Evolutionary conservation across 2,329 filamentous ascomycete species (phyloP).

Genomic region (Remersonia thermophila): DNA sequence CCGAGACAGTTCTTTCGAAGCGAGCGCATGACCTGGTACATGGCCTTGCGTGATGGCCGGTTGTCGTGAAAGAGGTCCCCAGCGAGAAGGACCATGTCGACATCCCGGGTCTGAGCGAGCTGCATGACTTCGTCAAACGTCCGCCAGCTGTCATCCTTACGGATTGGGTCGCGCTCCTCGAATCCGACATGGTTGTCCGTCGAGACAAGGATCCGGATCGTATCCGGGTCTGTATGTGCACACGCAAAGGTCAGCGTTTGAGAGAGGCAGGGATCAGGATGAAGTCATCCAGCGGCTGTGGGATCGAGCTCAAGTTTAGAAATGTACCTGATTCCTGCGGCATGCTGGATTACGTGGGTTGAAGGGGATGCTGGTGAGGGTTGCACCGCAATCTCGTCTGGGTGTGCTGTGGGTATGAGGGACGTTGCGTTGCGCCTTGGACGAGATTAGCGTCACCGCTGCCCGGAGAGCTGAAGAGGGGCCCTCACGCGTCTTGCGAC

Average conservation of each 20-base stretch:
- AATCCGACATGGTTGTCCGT: conserved; percentile 98
- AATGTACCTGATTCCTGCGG: too few species aligned
- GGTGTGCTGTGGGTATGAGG: too few species aligned
- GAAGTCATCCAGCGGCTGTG: too few species aligned
- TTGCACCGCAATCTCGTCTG: too few species aligned
- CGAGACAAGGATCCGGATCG: conserved; percentile 84
- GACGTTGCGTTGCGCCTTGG: too few species aligned
- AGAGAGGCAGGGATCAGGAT: too few species aligned
- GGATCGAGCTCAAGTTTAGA: too few species aligned
- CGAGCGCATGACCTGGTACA: conserved; percentile 96
- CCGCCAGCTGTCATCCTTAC: conserved; percentile 95
- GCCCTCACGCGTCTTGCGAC: too few species aligned
- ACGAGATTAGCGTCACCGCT: too few species aligned
- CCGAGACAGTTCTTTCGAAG: conserved; percentile 88
- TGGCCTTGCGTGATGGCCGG: conserved; percentile 85
- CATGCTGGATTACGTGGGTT: too few species aligned
- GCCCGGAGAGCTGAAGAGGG: too few species aligned
- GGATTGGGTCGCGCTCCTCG: conserved; percentile 81
- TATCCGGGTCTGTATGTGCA: conserved; percentile 49
- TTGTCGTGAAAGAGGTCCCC: conserved; percentile 98
- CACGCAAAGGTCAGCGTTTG: too few species aligned
- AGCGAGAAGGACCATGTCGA: conserved; percentile 93
- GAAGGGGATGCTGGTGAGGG: conserved; percentile 7
- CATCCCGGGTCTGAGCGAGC: conserved; percentile 73
- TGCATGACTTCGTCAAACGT: conserved; percentile 94